A percentile compares a stretch with the other conserved stretches of the same genome.
phyloP scores from a whole-genome alignment of 257 asterid genomes.

The Fraxinus americana region DNA sequence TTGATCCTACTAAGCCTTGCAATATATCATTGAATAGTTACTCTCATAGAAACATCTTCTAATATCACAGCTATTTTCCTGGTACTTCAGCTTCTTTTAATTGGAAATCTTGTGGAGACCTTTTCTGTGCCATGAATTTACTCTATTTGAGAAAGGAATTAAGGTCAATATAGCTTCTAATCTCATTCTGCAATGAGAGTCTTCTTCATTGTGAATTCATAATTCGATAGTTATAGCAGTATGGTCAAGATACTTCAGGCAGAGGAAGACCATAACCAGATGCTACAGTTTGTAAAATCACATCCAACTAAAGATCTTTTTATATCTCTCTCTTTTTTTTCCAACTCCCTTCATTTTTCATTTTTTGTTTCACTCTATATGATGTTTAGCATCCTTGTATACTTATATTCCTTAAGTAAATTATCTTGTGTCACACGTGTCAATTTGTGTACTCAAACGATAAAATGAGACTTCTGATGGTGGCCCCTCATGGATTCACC shows the following conservation, averaged over 20 bases:
- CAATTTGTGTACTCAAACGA: not conserved
- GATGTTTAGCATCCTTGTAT: not conserved
- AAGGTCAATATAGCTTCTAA: not conserved
- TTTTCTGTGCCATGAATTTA: not conserved
- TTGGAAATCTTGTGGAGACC: not conserved
- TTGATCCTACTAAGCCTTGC: slow-evolving; percentile 1
- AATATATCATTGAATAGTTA: not conserved
- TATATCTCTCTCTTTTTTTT: too few species aligned
- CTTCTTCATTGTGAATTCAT: not conserved
- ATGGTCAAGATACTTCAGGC: slow-evolving; percentile 14
- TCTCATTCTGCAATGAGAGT: slow-evolving; percentile 2
- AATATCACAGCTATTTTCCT: not conserved
- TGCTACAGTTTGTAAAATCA: not conserved
- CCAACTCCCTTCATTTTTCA: not conserved
- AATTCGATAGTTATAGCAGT: slow-evolving; percentile 8
- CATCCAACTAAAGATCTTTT: not conserved
- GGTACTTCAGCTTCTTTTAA: not conserved
- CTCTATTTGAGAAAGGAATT: not conserved
- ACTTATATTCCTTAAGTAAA: not conserved
- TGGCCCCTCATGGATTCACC: not conserved
- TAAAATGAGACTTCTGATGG: not conserved
- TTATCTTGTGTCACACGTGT: not conserved
- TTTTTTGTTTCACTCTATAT: not conserved
- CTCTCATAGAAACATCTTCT: not conserved
- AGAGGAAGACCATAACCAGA: slow-evolving; percentile 2